These are phyloP conservation scores for Zalerion maritima DNA, from an alignment of 495 filamentous ascomycete species.

Conservation along the genomic window DNA sequence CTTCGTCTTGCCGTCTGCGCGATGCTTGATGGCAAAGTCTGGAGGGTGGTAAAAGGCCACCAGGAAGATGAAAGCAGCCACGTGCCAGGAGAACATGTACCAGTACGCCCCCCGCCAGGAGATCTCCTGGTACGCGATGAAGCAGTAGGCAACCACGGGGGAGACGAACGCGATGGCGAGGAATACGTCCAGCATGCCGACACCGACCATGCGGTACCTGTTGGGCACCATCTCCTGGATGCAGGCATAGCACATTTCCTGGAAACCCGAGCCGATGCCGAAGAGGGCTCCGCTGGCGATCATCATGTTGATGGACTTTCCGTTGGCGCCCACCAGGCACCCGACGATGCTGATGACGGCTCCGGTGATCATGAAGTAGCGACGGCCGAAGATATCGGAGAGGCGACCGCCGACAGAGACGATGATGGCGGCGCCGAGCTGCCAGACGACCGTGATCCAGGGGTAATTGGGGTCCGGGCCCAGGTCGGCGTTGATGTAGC, in stretches of 20 bases:
- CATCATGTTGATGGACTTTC: conserved; percentile 18
- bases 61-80: conserved; percentile 12
- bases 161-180: conserved; percentile 17
- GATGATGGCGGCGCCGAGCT: conserved; percentile 5
- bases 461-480: conserved; percentile 13
- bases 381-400: conserved; percentile 31
- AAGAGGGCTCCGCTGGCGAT: conserved; percentile 15
- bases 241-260: conserved; percentile 21
- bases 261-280: conserved; percentile 21
- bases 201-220: conserved; percentile 14
- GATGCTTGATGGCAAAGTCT: conserved; percentile 7
- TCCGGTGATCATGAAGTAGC: conserved; percentile 24
- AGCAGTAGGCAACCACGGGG: conserved; percentile 12
- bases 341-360: conserved; percentile 17
- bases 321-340: conserved; percentile 18
- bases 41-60: conserved; percentile 14
- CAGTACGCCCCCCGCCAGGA: conserved; percentile 23
- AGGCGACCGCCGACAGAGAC: conserved; percentile 20
- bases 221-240: conserved; percentile 27
- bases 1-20: conserved; percentile 4
- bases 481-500: conserved; percentile 12
- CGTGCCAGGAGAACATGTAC: conserved; percentile 15
- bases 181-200: conserved; percentile 13
- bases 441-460: conserved; percentile 11
- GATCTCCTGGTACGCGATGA: conserved; percentile 12